phyloP scores from a whole-genome alignment of 2,329 filamentous ascomycete species.

The Ampelomyces quisqualis region DNA sequence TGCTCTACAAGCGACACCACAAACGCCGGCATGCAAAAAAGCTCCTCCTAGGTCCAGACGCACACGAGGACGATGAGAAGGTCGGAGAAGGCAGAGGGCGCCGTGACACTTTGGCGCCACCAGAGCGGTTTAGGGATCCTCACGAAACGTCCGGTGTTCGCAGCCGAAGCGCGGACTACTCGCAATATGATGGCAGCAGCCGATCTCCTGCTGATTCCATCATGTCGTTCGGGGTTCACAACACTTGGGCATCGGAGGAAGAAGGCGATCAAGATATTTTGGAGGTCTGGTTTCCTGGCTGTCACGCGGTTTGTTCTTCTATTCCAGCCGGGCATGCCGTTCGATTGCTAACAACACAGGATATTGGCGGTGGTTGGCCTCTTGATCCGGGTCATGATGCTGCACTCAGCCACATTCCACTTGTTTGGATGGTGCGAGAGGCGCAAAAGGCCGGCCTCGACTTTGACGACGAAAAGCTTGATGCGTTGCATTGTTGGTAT shows the following conservation, averaged over 20 bases:
- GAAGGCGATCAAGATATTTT: conserved; percentile 68
- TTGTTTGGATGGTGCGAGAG: conserved; percentile 70
- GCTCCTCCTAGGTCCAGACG: conserved; percentile 13
- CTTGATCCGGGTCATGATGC: conserved; percentile 55
- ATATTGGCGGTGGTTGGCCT: conserved; percentile 76
- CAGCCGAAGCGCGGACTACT: conserved; percentile 34
- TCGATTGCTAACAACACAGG: conserved; percentile 38
- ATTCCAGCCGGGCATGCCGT: neutral
- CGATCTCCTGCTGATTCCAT: conserved; percentile 32
- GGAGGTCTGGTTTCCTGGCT: conserved; percentile 78
- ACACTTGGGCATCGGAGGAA: conserved; percentile 27
- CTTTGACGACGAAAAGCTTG: conserved; percentile 69
- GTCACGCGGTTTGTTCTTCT: conserved; percentile 64
- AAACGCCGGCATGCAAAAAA: conserved; percentile 20
- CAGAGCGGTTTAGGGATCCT: conserved; percentile 32
- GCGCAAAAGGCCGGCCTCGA: conserved; percentile 65
- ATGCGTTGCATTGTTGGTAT: conserved; percentile 64
- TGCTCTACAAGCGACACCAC: conserved; percentile 32
- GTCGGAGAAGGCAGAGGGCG: conserved; percentile 18
- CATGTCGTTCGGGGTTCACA: conserved; percentile 30
- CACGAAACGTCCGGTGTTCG: conserved; percentile 41
- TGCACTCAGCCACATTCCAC: conserved; percentile 65
- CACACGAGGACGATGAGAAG: conserved; percentile 15
- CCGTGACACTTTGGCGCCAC: conserved; percentile 30
- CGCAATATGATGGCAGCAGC: conserved; percentile 12